Percentiles rank a stretch among this genome's conserved stretches.
These are phyloP conservation scores for Neckera pumila DNA, from an alignment of 225 moss, liverwort and hornwort species.

Conservation along the genomic window DNA sequence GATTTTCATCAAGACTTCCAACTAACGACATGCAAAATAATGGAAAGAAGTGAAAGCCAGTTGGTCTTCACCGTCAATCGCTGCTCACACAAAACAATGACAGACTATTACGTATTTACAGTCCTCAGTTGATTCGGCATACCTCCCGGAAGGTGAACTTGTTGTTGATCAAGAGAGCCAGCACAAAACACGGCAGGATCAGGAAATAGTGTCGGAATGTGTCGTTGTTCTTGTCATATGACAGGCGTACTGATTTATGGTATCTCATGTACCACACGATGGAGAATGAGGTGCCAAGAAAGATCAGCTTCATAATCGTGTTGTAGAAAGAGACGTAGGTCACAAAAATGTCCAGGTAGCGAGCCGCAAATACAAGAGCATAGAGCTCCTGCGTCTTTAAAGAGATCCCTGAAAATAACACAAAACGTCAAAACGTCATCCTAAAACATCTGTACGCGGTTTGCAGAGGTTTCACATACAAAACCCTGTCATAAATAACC, in stretches of 20 bases:
- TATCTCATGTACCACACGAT: conserved; percentile 87
- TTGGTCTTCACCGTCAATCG: background rate
- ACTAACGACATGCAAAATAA: background rate
- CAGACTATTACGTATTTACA: background rate
- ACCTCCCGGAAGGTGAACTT: conserved; percentile 83
- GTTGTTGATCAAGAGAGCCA: conserved; percentile 70
- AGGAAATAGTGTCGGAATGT: conserved; percentile 80
- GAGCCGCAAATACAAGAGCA: conserved; percentile 73
- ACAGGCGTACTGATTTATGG: conserved; percentile 61
- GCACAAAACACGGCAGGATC: conserved; percentile 57
- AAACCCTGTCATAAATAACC: background rate
- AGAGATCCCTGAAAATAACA: conserved; percentile 46
- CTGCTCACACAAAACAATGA: background rate
- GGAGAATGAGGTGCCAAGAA: conserved; percentile 70
- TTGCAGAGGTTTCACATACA: background rate
- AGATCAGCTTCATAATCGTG: conserved; percentile 82
- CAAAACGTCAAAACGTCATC: background rate
- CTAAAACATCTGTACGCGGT: background rate
- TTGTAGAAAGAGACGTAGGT: conserved; percentile 74
- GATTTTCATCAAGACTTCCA: background rate
- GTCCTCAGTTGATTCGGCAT: background rate
- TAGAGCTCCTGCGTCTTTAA: conserved; percentile 96
- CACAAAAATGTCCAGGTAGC: conserved; percentile 78
- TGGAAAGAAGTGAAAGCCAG: background rate
- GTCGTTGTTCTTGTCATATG: conserved; percentile 77